Evolutionary conservation across 768 basidiomycete genomes (phyloP), one percentile per base, ranked within the genome.

Genomic region (Kwoniella sp.): DNA sequence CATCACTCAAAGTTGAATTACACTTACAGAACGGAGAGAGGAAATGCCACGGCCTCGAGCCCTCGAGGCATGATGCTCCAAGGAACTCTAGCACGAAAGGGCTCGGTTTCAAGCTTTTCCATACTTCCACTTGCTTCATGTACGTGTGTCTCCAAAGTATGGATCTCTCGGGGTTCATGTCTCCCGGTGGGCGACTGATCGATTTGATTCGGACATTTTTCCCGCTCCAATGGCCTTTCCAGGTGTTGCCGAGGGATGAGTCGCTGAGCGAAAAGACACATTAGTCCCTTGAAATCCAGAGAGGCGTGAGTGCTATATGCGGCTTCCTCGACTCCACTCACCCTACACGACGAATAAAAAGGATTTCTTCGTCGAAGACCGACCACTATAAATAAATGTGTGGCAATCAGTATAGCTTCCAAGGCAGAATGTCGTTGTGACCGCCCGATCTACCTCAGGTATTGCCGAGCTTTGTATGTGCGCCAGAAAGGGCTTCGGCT

Each of bases 121-220:
- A 36, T 5, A 36, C 4, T 21, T 55, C 10, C 5, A 55, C 33
- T 26, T 55, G 54, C 17, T 55, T 24, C 6, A 44, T 2, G 33
- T 55, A 44, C 5, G n/a, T 12, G 10, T 26, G 30, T 26, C 21
- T 30, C n/a, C 21, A 33, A 12, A 12, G 4, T 5, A 4, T 8
- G 29, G 25, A 7, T 9, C 19, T 29, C n/a, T 27, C 26, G 2
- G n/a, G 24, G 2, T 1, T 33, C 6, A n/a, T 15, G 22, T 5
- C 19, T 13, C 26, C 29, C 3, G n/a, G 29, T 19, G 22, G 6
- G 4, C 54, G 33, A 12, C 33, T 33, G 13, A 44, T 24, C n/a
- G 17, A 19, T 22, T 55, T 55, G 19, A 55, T 24, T 7, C 54
- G 54, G 2, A 55, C 54, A n/a, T n/a, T 36, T 22, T 36, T 55